These are phyloP conservation scores for Mortierella sp. DNA, from an alignment of 371 early-diverging fungal genomes.

Conservation along the genomic window DNA sequence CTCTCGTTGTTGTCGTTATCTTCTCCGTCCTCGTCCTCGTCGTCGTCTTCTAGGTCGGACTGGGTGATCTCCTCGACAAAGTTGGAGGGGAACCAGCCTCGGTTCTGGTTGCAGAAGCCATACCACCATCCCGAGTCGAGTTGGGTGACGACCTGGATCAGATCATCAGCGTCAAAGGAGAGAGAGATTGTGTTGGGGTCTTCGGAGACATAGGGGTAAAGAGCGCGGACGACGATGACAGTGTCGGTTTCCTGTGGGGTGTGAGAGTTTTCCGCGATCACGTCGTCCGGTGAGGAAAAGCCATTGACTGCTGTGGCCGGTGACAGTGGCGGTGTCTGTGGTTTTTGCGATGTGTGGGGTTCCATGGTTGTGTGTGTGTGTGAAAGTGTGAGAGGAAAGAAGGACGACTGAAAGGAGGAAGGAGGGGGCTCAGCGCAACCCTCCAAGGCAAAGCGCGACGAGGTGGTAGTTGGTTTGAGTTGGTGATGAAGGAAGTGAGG, in stretches of 20 bases:
- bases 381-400: not conserved
- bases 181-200: slow-evolving; percentile 68
- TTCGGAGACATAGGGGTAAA: slow-evolving; percentile 36
- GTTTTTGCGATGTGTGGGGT: slow-evolving; percentile 23
- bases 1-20: slow-evolving; percentile 6
- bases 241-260: slow-evolving; percentile 27
- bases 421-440: slow-evolving; percentile 1
- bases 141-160: slow-evolving; percentile 85
- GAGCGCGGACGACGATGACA: slow-evolving; percentile 42
- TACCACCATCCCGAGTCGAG: slow-evolving; percentile 96
- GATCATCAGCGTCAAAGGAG: slow-evolving; percentile 82
- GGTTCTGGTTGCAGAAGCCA: slow-evolving; percentile 72
- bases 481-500: not conserved
- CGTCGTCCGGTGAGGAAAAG: slow-evolving; percentile 18
- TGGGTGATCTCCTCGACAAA: slow-evolving; percentile 50
- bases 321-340: slow-evolving; percentile 11
- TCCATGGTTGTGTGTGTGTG: not conserved
- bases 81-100: slow-evolving; percentile 88
- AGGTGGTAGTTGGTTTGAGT: not conserved
- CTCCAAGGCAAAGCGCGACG: not conserved
- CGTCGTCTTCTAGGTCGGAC: slow-evolving; percentile 57
- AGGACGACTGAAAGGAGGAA: not conserved
- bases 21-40: slow-evolving; percentile 21
- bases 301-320: slow-evolving; percentile 35
- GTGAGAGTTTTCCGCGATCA: slow-evolving; percentile 71